Conservation (phyloP, 2,329 filamentous ascomycete genomes). For the Endocalyx cinctus region DNA sequence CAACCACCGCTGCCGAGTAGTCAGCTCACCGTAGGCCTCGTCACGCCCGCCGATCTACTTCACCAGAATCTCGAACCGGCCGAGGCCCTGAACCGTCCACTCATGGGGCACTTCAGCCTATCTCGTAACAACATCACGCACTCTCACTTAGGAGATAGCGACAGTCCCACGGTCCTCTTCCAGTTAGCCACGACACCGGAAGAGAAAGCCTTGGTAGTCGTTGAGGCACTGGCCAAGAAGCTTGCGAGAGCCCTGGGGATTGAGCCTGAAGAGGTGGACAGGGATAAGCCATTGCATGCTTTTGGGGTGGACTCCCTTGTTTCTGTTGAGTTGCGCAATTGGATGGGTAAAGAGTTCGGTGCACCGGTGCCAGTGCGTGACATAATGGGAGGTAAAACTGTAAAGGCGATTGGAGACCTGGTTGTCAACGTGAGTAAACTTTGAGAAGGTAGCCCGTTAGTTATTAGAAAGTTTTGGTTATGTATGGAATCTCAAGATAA, state of each 20-base stretch:
- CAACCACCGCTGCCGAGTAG: constrained; percentile 4
- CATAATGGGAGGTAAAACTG: constrained; percentile 1
- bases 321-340: constrained; percentile 4
- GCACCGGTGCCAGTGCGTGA: constrained; percentile 1
- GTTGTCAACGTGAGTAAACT: not conserved
- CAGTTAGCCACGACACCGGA: not conserved
- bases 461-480: too few relatives aligned
- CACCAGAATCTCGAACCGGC: not conserved
- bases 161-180: constrained; percentile 2
- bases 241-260: constrained; percentile 1
- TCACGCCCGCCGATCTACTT: constrained; percentile 3
- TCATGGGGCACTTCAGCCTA: not conserved
- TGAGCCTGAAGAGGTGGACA: not conserved
- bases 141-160: not conserved
- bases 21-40: constrained; percentile 4
- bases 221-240: not conserved
- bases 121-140: not conserved
- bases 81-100: constrained; percentile 2
- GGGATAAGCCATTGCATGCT: not conserved
- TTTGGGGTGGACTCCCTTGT: constrained; percentile 6
- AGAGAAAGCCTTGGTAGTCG: not conserved
- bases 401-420: not conserved
- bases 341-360: constrained; percentile 4
- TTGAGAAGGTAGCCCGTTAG: too few relatives aligned
- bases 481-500: too few relatives aligned